phyloP scores from a whole-genome alignment of 768 basidiomycete genomes.

The Rhizopogon vesiculosus region DNA sequence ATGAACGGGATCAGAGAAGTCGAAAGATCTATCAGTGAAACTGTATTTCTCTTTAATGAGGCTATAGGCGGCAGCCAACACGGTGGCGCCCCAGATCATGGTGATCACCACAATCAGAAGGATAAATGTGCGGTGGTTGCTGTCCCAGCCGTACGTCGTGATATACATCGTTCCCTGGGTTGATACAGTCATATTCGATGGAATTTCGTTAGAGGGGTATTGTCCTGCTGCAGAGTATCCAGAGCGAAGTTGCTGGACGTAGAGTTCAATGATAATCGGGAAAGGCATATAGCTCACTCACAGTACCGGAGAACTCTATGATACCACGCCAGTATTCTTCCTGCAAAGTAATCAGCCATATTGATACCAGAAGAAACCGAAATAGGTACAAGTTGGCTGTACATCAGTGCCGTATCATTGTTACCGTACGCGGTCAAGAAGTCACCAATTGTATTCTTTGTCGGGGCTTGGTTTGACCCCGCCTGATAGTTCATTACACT shows the following conservation, averaged over 20 bases:
- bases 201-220: background rate
- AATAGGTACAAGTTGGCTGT: background rate
- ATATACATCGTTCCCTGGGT: constrained; percentile 2
- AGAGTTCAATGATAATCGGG: background rate
- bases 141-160: constrained; percentile 2
- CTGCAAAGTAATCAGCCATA: no score
- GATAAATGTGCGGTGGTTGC: background rate
- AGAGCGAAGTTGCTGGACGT: constrained; percentile 2
- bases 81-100: background rate
- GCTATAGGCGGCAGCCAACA: constrained; percentile 1
- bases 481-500: no score
- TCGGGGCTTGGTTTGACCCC: no score
- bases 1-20: constrained; percentile 1
- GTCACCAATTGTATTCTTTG: no score
- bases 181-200: background rate
- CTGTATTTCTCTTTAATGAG: no score
- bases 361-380: background rate
- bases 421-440: no score
- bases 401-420: background rate
- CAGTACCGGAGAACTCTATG: constrained; percentile 4
- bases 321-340: constrained; percentile 8
- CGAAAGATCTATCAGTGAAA: background rate
- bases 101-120: background rate
- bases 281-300: background rate
- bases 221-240: constrained; percentile 1